Conservation (phyloP, 768 basidiomycete species). For the Hebeloma cylindrosporum region DNA sequence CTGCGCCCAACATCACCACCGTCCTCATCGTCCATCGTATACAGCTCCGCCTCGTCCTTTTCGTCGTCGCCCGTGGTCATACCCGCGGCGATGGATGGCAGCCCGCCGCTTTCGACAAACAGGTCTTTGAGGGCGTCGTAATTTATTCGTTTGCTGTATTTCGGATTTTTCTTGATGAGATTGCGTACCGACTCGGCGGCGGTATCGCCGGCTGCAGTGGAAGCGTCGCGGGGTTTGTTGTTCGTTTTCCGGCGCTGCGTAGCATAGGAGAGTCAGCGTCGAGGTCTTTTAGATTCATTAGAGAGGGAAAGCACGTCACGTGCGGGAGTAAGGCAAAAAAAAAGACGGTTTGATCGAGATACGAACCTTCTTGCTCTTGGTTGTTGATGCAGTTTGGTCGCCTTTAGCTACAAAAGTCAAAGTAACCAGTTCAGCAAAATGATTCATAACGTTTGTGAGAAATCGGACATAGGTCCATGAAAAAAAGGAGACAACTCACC, state of each 20-base stretch:
- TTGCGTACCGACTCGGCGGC: slow-evolving; percentile 77
- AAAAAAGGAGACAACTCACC: slow-evolving; percentile 45
- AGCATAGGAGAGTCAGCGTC: slow-evolving; percentile 6
- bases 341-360: slow-evolving; percentile 39
- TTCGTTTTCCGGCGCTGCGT: slow-evolving; percentile 66
- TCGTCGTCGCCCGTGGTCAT: slow-evolving; percentile 40
- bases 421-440: slow-evolving; percentile 45
- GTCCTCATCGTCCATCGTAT: slow-evolving; percentile 40
- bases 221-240: slow-evolving; percentile 68
- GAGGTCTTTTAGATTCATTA: slow-evolving; percentile 5
- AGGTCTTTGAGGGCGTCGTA: slow-evolving; percentile 86
- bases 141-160: slow-evolving; percentile 92
- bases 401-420: slow-evolving; percentile 58
- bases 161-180: slow-evolving; percentile 80
- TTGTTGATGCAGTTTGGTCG: slow-evolving; percentile 43
- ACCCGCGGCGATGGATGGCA: slow-evolving; percentile 26
- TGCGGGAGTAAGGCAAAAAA: slow-evolving; percentile 19
- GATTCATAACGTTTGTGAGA: slow-evolving; percentile 7
- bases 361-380: slow-evolving; percentile 81
- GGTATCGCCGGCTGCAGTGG: slow-evolving; percentile 66
- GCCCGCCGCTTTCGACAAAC: slow-evolving; percentile 52
- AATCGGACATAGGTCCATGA: slow-evolving; percentile 2
- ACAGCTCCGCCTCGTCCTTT: slow-evolving; percentile 44
- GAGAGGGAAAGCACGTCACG: slow-evolving; percentile 12
- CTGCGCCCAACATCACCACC: slow-evolving; percentile 28